Evolutionary conservation across 331 rosid genomes (phyloP).

Genomic region (Erythrophleum ivorense): DNA sequence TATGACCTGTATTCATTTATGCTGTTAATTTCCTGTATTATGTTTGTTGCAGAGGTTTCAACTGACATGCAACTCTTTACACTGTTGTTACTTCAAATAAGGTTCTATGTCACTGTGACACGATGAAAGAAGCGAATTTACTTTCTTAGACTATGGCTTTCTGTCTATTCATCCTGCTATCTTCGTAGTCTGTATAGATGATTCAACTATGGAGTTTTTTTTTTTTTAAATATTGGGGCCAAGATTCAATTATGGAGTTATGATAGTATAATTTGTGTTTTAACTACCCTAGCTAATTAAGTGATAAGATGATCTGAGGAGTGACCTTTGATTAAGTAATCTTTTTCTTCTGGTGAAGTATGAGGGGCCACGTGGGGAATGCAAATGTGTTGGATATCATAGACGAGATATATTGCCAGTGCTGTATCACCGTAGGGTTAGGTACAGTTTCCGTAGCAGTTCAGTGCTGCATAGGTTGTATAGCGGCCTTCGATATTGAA

Average conservation of each 20-base stretch:
- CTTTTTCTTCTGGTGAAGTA: background rate
- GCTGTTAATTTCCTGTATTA: constrained; percentile 9
- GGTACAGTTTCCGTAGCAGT: background rate
- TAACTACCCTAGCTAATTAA: background rate
- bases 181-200: background rate
- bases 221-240: too few relatives aligned
- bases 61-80: constrained; percentile 32
- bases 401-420: background rate
- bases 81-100: constrained; percentile 45
- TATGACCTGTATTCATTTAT: background rate
- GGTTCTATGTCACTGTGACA: constrained; percentile 42
- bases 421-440: background rate
- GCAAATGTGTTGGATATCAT: too few relatives aligned
- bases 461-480: background rate
- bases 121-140: background rate
- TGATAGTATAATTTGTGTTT: background rate
- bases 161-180: constrained; percentile 11
- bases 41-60: constrained; percentile 29
- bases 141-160: background rate
- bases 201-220: background rate
- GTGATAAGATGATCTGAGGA: background rate
- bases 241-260: background rate
- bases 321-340: background rate
- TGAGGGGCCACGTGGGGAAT: background rate
- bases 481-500: background rate